Evolutionary conservation across 2,329 filamentous ascomycete genomes (phyloP).

Genomic region (Nemania serpens): DNA sequence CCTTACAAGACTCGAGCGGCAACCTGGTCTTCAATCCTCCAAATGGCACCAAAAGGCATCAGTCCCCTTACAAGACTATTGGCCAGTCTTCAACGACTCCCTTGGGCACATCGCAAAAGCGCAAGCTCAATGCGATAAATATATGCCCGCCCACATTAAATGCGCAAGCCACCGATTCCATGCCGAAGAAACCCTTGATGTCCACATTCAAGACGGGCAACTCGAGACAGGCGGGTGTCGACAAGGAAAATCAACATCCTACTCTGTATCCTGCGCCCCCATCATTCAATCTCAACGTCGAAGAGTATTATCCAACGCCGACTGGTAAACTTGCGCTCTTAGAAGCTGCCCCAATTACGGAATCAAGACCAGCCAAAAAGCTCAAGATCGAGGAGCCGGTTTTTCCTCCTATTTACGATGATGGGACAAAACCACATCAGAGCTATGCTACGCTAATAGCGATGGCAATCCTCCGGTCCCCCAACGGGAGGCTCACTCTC

Average conservation of each 20-base stretch:
- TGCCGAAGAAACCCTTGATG: conserved; percentile 68
- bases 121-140: conserved; percentile 67
- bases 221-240: conserved; percentile 47
- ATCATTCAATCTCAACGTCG: conserved; percentile 55
- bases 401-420: conserved; percentile 82
- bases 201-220: conserved; percentile 62
- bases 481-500: conserved; percentile 81
- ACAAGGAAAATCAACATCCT: conserved; percentile 63
- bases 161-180: conserved; percentile 65
- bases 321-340: conserved; percentile 66
- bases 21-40: conserved; percentile 72
- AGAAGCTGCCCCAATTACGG: conserved; percentile 75
- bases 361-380: conserved; percentile 71
- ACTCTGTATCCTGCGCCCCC: conserved; percentile 55
- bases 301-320: conserved; percentile 58
- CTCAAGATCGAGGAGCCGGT: conserved; percentile 66
- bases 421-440: conserved; percentile 85
- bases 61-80: conserved; percentile 71
- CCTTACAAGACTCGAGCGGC: conserved; percentile 56
- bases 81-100: conserved; percentile 64
- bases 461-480: conserved; percentile 92
- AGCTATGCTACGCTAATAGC: conserved; percentile 96
- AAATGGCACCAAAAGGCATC: conserved; percentile 54
- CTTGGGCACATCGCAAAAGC: conserved; percentile 58
- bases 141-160: conserved; percentile 67